phyloP scores from a whole-genome alignment of 2,329 filamentous ascomycete species.

The Penicillium rolfsii region DNA sequence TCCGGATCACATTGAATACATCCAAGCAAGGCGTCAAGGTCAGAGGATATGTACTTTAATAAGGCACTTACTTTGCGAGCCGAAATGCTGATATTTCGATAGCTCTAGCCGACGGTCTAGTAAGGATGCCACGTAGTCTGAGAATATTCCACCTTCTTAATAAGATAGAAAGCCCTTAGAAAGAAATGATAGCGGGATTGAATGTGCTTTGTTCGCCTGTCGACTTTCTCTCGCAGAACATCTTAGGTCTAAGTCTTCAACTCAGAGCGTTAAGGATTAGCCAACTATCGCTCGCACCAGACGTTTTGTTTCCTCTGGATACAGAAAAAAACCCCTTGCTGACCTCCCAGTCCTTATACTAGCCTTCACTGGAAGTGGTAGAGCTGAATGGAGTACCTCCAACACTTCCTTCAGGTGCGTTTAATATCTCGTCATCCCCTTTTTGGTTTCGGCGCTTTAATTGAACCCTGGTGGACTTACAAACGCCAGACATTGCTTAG shows the following conservation, averaged over 20 bases:
- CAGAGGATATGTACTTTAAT: conserved; percentile 1
- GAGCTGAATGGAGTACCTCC: conserved; percentile 8
- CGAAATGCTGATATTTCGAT: conserved; percentile 9
- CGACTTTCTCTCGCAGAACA: conserved; percentile 6
- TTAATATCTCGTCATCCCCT: background rate
- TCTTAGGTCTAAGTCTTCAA: conserved; percentile 6
- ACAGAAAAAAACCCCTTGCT: background rate
- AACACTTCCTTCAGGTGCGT: conserved; percentile 15
- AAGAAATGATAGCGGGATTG: conserved; percentile 1
- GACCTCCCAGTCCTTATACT: conserved; percentile 2
- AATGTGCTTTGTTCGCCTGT: conserved; percentile 5
- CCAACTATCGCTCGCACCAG: background rate
- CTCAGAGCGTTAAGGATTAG: conserved; percentile 7
- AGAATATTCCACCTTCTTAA: background rate
- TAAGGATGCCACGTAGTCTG: conserved; percentile 2
- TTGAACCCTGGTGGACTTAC: background rate
- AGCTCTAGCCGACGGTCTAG: conserved; percentile 7
- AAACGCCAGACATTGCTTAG: background rate
- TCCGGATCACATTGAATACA: conserved; percentile 12
- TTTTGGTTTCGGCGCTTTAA: background rate
- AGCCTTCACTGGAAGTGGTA: conserved; percentile 9
- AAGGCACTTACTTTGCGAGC: conserved; percentile 4
- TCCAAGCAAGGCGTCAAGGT: conserved; percentile 14
- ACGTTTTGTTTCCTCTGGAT: conserved; percentile 8
- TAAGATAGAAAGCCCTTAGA: background rate